Conservation (phyloP, 305 asterid species). For the Solanum hybrid region DNA sequence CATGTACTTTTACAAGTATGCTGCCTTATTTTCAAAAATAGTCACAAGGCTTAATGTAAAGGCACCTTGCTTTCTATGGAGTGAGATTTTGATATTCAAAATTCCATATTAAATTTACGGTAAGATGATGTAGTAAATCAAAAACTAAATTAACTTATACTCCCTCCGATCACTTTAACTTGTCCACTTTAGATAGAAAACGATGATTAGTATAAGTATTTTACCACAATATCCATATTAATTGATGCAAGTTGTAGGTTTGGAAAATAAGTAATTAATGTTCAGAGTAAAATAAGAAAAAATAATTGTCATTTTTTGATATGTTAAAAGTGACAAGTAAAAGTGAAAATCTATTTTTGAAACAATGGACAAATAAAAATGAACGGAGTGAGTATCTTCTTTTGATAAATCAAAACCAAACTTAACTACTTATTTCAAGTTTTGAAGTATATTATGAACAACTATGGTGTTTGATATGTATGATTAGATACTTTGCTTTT, state of each 20-base stretch:
- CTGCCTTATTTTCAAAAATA: background rate
- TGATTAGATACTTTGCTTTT: background rate
- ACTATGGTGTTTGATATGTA: background rate
- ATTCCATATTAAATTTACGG: too few relatives aligned
- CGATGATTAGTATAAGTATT: background rate
- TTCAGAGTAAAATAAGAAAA: background rate
- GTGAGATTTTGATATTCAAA: background rate
- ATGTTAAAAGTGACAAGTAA: background rate
- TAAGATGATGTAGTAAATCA: background rate
- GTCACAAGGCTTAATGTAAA: background rate
- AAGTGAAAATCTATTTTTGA: background rate
- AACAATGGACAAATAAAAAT: background rate
- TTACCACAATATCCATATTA: background rate
- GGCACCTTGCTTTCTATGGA: background rate
- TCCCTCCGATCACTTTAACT: background rate
- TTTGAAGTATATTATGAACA: background rate
- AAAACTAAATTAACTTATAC: background rate
- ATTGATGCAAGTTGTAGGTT: background rate
- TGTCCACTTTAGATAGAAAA: background rate
- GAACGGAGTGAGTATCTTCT: background rate
- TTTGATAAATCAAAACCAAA: background rate
- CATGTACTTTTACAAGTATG: background rate
- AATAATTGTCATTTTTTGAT: background rate
- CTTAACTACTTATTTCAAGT: background rate
- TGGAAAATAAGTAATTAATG: background rate